phyloP scores from a whole-genome alignment of 1,139 yeast genomes.

The Pichia sp. region DNA sequence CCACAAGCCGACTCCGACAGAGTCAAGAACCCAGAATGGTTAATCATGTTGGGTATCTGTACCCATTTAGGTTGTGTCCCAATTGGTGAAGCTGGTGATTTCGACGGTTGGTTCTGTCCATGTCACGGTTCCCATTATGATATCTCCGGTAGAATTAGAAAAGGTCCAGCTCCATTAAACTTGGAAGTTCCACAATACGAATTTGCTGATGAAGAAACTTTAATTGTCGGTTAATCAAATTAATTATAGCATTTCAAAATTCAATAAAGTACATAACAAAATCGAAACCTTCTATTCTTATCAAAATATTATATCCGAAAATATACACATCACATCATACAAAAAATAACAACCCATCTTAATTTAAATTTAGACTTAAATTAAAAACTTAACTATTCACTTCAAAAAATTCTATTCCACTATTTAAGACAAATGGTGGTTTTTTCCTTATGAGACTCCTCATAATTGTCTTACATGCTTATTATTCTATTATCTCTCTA shows the following conservation, averaged over 20 bases:
- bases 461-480: conserved; percentile 1
- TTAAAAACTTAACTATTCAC: too few relatives aligned
- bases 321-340: too few relatives aligned
- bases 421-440: background rate
- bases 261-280: too few relatives aligned
- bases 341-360: too few relatives aligned
- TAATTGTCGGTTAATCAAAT: conserved; percentile 67
- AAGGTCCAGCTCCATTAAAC: conserved; percentile 99
- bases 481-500: conserved; percentile 7
- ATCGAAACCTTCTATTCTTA: too few relatives aligned
- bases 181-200: conserved; percentile 94
- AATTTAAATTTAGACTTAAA: too few relatives aligned
- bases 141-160: conserved; percentile 99
- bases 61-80: conserved; percentile 99
- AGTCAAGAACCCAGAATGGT: conserved; percentile 97
- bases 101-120: conserved; percentile 99
- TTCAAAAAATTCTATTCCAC: background rate
- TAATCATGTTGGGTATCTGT: conserved; percentile 99
- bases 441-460: background rate
- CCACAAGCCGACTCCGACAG: conserved; percentile 94
- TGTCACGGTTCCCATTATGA: conserved; percentile 99
- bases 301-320: too few relatives aligned
- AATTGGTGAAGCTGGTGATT: conserved; percentile 99
- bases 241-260: background rate
- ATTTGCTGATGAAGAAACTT: conserved; percentile 67